phyloP scores from a whole-genome alignment of 1,139 yeast species.

The Candida sanyaensis region DNA sequence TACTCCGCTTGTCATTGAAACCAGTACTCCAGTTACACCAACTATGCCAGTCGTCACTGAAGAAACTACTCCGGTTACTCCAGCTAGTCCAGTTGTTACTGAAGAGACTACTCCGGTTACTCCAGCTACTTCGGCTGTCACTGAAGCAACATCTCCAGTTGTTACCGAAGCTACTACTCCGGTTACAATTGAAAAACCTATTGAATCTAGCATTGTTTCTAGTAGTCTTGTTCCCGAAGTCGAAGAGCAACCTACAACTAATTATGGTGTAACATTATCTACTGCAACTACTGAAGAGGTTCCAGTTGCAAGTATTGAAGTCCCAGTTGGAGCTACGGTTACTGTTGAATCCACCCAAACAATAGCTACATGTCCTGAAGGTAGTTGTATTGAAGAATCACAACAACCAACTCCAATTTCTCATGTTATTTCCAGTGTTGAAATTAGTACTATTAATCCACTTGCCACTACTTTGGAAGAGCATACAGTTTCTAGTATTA shows the following conservation, averaged over 20 bases:
- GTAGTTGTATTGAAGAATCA: slow-evolving; percentile 1
- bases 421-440: neutral
- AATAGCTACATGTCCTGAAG: neutral
- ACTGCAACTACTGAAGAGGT: slow-evolving; percentile 6
- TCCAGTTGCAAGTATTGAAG: neutral
- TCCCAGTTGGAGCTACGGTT: neutral
- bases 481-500: slow-evolving; percentile 3
- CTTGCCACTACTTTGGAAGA: neutral
- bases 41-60: too few species aligned
- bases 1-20: too few species aligned
- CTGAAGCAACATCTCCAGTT: neutral
- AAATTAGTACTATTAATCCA: slow-evolving; percentile 2
- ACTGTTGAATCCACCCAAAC: neutral
- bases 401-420: slow-evolving; percentile 1
- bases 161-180: slow-evolving; percentile 12
- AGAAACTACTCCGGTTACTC: too few species aligned
- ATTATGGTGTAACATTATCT: neutral
- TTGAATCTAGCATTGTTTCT: slow-evolving; percentile 9
- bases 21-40: too few species aligned
- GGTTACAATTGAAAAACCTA: neutral
- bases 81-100: neutral
- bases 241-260: neutral
- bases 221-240: too few species aligned
- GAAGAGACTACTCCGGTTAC: neutral
- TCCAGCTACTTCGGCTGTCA: slow-evolving; percentile 1